Conservation (phyloP, 164 flowering plant species). For the Houttuynia cordata region DNA sequence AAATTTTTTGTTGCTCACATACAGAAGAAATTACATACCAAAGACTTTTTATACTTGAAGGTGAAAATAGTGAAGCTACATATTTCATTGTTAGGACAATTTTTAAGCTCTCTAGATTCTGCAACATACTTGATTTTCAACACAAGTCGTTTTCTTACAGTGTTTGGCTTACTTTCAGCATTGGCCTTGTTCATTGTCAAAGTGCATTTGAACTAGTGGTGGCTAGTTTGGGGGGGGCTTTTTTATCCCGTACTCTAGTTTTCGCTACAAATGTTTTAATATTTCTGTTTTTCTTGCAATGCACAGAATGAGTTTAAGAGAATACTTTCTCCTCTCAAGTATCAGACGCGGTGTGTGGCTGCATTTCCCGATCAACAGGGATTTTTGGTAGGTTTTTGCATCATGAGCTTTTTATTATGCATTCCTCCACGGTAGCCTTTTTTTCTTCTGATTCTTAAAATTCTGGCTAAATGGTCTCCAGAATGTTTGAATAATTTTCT, state of each 20-base stretch:
- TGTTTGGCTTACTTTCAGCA: too few relatives aligned
- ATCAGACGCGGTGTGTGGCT: conserved; percentile 95
- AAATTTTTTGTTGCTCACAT: too few relatives aligned
- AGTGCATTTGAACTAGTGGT: too few relatives aligned
- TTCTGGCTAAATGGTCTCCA: not conserved
- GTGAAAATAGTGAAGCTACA: too few relatives aligned
- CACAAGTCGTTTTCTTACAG: too few relatives aligned
- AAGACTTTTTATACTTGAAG: too few relatives aligned
- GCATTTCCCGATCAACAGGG: conserved; percentile 99
- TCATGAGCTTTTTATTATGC: not conserved
- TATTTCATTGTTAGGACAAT: too few relatives aligned
- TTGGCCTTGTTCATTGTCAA: too few relatives aligned
- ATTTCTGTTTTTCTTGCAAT: not conserved
- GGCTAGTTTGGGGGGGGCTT: not conserved
- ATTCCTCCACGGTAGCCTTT: not conserved
- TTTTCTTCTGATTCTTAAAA: not conserved
- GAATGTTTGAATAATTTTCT: not conserved
- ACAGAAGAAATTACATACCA: too few relatives aligned
- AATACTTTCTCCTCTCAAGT: conserved; percentile 77
- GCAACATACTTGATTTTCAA: too few relatives aligned
- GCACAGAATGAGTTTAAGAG: conserved; percentile 61
- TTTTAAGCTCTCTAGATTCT: too few relatives aligned
- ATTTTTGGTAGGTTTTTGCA: conserved; percentile 51
- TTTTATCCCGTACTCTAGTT: not conserved
- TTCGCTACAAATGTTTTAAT: not conserved